Evolutionary conservation across 1,139 yeast species (phyloP).

Genomic region (Scheffersomyces lignicola): DNA sequence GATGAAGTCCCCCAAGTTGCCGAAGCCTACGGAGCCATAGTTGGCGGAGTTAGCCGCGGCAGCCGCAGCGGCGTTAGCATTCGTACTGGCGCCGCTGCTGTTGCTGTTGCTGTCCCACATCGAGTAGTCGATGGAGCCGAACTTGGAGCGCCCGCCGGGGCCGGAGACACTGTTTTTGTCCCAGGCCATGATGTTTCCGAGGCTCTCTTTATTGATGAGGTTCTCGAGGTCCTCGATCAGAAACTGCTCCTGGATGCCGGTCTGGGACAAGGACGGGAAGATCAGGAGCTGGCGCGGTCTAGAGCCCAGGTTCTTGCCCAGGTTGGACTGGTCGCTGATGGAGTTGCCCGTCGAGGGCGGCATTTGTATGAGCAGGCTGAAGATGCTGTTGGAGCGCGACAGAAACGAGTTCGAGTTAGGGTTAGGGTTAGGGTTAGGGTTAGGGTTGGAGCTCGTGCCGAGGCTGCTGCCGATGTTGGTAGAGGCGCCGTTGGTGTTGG

Average conservation of each 20-base stretch:
- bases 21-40: conserved; percentile 30
- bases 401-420: conserved; percentile 11
- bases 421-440: no score
- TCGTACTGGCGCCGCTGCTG: conserved; percentile 4
- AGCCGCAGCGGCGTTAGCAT: conserved; percentile 14
- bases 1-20: conserved; percentile 36
- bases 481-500: conserved; percentile 7
- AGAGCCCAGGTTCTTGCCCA: conserved; percentile 9
- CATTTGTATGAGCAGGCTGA: conserved; percentile 41
- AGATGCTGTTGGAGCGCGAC: conserved; percentile 44
- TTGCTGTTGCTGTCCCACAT: conserved; percentile 14
- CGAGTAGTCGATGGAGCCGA: conserved; percentile 32
- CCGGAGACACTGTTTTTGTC: conserved; percentile 9
- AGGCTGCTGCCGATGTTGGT: not conserved
- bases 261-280: conserved; percentile 8
- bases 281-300: conserved; percentile 10
- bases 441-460: no score
- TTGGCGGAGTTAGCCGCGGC: conserved; percentile 22
- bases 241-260: conserved; percentile 21
- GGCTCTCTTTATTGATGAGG: conserved; percentile 43
- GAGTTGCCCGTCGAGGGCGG: conserved; percentile 38
- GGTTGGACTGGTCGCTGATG: conserved; percentile 24
- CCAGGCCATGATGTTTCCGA: conserved; percentile 35
- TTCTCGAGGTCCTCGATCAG: conserved; percentile 44
- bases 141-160: conserved; percentile 17